A percentile compares a stretch with the other conserved stretches of the same genome.
Evolutionary conservation across 1,284 basidiomycete species (phyloP).

Genomic region (Cutaneotrichosporon cavernicola): DNA sequence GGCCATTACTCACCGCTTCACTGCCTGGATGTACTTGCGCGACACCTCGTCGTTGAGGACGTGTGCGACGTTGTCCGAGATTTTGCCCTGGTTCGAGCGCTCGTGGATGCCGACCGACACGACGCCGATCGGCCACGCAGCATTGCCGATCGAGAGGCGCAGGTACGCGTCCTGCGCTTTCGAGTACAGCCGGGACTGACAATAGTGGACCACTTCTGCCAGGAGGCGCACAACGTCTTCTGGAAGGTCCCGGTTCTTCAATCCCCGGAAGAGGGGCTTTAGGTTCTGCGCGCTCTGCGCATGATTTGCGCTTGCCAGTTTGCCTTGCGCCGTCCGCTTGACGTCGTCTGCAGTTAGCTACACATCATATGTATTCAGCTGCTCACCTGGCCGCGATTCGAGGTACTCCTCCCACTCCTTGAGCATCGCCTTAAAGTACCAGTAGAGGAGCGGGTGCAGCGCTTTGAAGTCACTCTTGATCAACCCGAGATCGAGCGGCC

Average conservation of each 20-base stretch:
- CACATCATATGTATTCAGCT: not conserved
- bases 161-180: slow-evolving; percentile 96
- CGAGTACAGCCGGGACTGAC: slow-evolving; percentile 93
- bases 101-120: slow-evolving; percentile 99
- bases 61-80: slow-evolving; percentile 94
- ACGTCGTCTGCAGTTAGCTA: slow-evolving; percentile 55
- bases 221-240: slow-evolving; percentile 83
- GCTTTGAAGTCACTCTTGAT: slow-evolving; percentile 93
- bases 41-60: slow-evolving; percentile 98
- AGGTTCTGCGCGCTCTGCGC: slow-evolving; percentile 94
- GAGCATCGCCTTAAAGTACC: slow-evolving; percentile 83
- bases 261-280: slow-evolving; percentile 89
- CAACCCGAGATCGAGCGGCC: slow-evolving; percentile 64
- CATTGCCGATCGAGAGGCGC: slow-evolving; percentile 94
- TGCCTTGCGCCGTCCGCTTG: slow-evolving; percentile 85
- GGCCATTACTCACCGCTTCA: slow-evolving; percentile 70
- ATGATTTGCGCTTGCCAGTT: slow-evolving; percentile 90
- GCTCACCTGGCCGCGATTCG: slow-evolving; percentile 79
- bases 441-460: slow-evolving; percentile 95
- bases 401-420: slow-evolving; percentile 96
- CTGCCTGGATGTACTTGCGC: slow-evolving; percentile 96
- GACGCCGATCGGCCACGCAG: slow-evolving; percentile 99
- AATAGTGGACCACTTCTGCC: slow-evolving; percentile 92
- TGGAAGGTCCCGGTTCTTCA: slow-evolving; percentile 77
- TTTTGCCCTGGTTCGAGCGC: slow-evolving; percentile 94